Percentiles rank a stretch among this genome's conserved stretches.
These are phyloP conservation scores for Cutaneotrichosporon arboriforme DNA, from an alignment of 1,284 basidiomycete species.

Conservation along the genomic window DNA sequence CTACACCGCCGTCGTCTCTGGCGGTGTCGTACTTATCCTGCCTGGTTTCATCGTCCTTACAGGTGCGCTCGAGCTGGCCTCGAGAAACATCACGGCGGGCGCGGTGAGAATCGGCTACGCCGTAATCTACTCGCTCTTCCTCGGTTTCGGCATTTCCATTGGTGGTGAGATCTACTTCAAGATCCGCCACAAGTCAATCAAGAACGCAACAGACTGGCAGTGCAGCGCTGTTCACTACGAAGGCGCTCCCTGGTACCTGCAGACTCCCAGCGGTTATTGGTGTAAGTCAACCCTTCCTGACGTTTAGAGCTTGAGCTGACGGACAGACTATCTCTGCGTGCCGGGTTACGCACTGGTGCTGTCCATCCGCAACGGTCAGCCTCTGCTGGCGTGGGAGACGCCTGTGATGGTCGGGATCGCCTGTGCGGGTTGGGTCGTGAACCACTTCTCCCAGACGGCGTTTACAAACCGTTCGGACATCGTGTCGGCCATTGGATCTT, in stretches of 20 bases:
- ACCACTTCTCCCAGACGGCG: conserved; percentile 63
- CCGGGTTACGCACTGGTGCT: conserved; percentile 70
- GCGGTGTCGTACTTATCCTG: conserved; percentile 79
- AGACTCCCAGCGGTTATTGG: conserved; percentile 47
- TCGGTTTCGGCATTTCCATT: conserved; percentile 77
- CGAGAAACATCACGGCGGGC: conserved; percentile 69
- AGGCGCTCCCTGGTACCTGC: conserved; percentile 50
- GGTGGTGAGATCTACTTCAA: conserved; percentile 63
- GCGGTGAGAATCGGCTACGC: conserved; percentile 79
- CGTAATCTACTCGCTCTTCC: conserved; percentile 56
- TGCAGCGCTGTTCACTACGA: conserved; percentile 57
- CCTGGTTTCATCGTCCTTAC: conserved; percentile 74
- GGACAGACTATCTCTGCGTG: conserved; percentile 69
- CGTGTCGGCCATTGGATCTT: conserved; percentile 66
- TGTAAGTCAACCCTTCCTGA: conserved; percentile 40
- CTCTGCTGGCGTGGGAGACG: conserved; percentile 65
- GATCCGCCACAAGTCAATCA: conserved; percentile 52
- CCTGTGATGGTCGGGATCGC: conserved; percentile 62
- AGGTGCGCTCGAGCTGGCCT: conserved; percentile 72
- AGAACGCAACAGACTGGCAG: conserved; percentile 58
- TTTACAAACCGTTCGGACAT: conserved; percentile 69
- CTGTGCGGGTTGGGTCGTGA: conserved; percentile 68
- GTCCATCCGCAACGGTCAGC: conserved; percentile 70
- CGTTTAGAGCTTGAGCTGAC: background rate
- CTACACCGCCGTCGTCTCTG: conserved; percentile 77